Conservation (phyloP, 2,329 filamentous ascomycete genomes). For the Venturia effusa region DNA sequence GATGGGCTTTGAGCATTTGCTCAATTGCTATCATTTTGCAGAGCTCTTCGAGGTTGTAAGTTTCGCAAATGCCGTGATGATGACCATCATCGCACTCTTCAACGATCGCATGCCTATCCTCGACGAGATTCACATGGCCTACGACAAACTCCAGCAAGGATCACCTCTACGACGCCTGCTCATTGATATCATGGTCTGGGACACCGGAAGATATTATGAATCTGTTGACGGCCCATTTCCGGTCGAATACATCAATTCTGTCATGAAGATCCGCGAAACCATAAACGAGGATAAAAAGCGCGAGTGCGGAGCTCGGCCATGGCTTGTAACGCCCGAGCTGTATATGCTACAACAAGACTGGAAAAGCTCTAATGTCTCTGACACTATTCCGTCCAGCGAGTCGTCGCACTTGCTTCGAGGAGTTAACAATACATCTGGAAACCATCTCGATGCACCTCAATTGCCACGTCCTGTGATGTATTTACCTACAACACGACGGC, state of each 20-base stretch:
- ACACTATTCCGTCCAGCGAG: too few species aligned
- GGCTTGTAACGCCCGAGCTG: not conserved
- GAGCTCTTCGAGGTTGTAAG: not conserved
- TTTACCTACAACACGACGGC: too few species aligned
- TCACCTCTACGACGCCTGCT: not conserved
- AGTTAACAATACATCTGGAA: too few species aligned
- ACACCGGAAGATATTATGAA: not conserved
- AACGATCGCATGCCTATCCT: not conserved
- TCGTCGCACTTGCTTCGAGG: too few species aligned
- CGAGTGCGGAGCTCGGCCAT: not conserved
- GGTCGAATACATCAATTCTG: not conserved
- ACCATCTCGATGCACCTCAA: too few species aligned
- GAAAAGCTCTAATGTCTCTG: not conserved
- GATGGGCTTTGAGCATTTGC: not conserved
- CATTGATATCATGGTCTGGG: not conserved
- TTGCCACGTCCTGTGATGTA: too few species aligned
- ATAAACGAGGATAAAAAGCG: not conserved
- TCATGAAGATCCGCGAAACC: not conserved
- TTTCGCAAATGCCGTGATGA: not conserved
- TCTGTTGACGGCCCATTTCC: not conserved
- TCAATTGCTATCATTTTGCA: not conserved
- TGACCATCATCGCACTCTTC: not conserved
- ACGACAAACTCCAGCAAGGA: not conserved
- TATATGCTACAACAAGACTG: not conserved
- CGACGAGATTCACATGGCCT: not conserved